These are phyloP conservation scores for Astrothelium macrocarpum DNA, from an alignment of 495 filamentous ascomycete species.

Conservation along the genomic window DNA sequence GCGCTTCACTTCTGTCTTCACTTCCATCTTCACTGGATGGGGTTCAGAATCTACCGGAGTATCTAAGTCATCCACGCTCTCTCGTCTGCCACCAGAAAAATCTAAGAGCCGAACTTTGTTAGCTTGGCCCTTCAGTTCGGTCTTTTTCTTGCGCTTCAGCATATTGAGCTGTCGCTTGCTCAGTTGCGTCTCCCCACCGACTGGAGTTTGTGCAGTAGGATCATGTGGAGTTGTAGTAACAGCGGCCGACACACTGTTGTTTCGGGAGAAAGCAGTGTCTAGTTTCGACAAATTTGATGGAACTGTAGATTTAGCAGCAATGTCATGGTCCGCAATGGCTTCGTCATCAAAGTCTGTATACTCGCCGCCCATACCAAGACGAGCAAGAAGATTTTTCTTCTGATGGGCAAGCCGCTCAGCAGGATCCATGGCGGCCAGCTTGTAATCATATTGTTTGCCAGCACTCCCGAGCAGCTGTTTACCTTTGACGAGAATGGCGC, in stretches of 20 bases:
- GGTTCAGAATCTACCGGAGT: conserved; percentile 56
- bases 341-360: conserved; percentile 66
- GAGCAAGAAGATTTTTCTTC: conserved; percentile 73
- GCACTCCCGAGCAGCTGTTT: conserved; percentile 74
- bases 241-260: conserved; percentile 33
- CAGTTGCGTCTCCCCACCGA: conserved; percentile 64
- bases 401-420: conserved; percentile 69
- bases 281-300: conserved; percentile 40
- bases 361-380: conserved; percentile 74
- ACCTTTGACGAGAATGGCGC: conserved; percentile 68
- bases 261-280: conserved; percentile 35
- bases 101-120: conserved; percentile 89
- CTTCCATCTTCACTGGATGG: conserved; percentile 55
- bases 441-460: conserved; percentile 72
- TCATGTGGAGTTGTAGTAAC: conserved; percentile 41
- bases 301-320: conserved; percentile 28
- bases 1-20: conserved; percentile 51
- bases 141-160: conserved; percentile 66
- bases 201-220: conserved; percentile 35
- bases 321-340: conserved; percentile 54
- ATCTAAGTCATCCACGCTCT: conserved; percentile 54
- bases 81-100: conserved; percentile 58
- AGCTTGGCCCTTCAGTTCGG: conserved; percentile 46
- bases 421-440: conserved; percentile 70
- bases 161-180: conserved; percentile 90